Evolutionary conservation across 257 asterid genomes (phyloP).

Genomic region (Capsicum rhomboideum): DNA sequence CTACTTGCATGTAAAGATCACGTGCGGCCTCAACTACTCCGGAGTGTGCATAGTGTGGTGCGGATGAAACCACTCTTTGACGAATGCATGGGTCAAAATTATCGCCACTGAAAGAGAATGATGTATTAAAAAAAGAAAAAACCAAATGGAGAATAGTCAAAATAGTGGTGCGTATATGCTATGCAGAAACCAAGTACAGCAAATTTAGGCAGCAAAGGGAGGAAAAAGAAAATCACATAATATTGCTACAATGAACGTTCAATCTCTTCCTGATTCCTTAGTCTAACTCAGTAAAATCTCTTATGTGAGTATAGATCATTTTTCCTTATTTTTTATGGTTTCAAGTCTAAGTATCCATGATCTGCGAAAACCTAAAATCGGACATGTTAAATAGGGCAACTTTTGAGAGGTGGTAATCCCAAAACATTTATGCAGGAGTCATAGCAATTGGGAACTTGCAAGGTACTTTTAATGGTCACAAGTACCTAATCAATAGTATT

Average conservation of each 20-base stretch:
- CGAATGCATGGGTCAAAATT: neutral
- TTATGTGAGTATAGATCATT: neutral
- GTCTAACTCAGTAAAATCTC: neutral
- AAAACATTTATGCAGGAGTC: neutral
- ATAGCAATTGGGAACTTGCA: neutral
- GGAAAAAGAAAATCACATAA: neutral
- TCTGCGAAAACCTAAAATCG: too few species aligned
- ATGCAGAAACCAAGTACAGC: neutral
- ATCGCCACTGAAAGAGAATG: neutral
- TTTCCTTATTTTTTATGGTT: neutral
- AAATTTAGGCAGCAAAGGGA: neutral
- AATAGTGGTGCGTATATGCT: neutral
- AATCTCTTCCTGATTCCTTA: neutral
- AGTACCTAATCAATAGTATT: neutral
- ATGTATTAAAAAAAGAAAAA: neutral
- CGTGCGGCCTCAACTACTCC: slow-evolving; percentile 26
- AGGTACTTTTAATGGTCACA: neutral
- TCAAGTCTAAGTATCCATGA: too few species aligned
- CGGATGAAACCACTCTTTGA: slow-evolving; percentile 1
- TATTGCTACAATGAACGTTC: neutral
- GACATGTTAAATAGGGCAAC: neutral
- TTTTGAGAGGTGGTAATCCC: neutral
- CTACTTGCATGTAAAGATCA: slow-evolving; percentile 21
- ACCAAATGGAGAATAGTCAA: neutral
- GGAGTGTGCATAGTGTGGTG: slow-evolving; percentile 19